Conservation (phyloP, 2,329 filamentous ascomycete species). For the Cladosporium sp. region DNA sequence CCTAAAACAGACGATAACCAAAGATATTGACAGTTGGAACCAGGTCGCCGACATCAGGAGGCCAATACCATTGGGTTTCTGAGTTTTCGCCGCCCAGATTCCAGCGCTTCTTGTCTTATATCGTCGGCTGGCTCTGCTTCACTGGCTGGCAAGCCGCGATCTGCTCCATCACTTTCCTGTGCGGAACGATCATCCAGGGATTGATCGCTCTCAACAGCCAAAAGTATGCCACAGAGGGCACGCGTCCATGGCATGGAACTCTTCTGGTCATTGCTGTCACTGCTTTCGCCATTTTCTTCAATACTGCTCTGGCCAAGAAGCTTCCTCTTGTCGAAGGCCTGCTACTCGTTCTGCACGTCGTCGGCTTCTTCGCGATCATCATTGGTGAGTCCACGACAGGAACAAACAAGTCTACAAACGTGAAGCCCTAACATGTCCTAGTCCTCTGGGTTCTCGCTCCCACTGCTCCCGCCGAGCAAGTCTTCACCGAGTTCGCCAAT, state of each 20-base stretch:
- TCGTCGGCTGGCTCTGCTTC: slow-evolving; percentile 42
- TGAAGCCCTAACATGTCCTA: not conserved
- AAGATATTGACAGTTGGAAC: too few species aligned
- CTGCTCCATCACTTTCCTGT: slow-evolving; percentile 39
- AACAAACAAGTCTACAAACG: not conserved
- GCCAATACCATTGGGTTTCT: slow-evolving; percentile 46
- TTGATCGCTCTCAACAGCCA: slow-evolving; percentile 36
- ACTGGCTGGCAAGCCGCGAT: slow-evolving; percentile 42
- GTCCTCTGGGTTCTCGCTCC: slow-evolving; percentile 31
- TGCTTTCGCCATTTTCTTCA: slow-evolving; percentile 39
- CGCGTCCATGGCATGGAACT: slow-evolving; percentile 37
- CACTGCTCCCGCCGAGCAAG: slow-evolving; percentile 21
- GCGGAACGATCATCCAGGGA: slow-evolving; percentile 41
- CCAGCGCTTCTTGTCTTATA: slow-evolving; percentile 41
- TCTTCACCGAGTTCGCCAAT: slow-evolving; percentile 29
- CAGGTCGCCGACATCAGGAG: slow-evolving; percentile 43
- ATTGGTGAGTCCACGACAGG: slow-evolving; percentile 27
- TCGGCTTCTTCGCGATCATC: slow-evolving; percentile 52
- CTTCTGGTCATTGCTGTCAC: slow-evolving; percentile 38
- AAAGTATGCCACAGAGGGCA: slow-evolving; percentile 29
- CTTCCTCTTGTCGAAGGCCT: slow-evolving; percentile 40
- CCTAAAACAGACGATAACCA: too few species aligned
- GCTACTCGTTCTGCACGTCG: slow-evolving; percentile 42
- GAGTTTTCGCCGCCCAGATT: slow-evolving; percentile 40
- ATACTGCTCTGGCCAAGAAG: slow-evolving; percentile 46